Evolutionary conservation across 371 early-diverging fungal species (phyloP).

Genomic region (Lichtheimia ramosa): DNA sequence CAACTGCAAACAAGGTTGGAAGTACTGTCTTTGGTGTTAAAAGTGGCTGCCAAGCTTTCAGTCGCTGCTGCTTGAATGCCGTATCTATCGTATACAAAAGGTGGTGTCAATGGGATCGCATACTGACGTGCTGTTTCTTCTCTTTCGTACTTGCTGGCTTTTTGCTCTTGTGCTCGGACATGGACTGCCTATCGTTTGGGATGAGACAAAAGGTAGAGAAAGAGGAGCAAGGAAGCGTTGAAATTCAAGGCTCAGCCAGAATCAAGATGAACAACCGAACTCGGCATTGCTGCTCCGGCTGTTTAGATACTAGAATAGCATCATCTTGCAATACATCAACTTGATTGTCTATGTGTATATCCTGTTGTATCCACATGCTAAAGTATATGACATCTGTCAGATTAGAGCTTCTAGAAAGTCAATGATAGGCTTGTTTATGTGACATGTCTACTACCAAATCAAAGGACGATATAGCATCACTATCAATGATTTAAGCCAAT

Average conservation of each 20-base stretch:
- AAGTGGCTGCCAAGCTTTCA: conserved; percentile 92
- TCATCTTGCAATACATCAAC: too few species aligned
- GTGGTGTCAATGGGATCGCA: not conserved
- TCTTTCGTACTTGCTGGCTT: conserved; percentile 43
- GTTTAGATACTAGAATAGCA: too few species aligned
- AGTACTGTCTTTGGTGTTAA: conserved; percentile 88
- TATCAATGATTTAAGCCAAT: too few species aligned
- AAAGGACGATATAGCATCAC: too few species aligned
- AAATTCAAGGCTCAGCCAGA: not conserved
- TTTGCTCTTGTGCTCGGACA: conserved; percentile 46
- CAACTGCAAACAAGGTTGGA: conserved; percentile 84
- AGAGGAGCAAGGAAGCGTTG: not conserved
- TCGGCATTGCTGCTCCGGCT: too few species aligned
- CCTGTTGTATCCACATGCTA: too few species aligned
- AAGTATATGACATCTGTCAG: too few species aligned
- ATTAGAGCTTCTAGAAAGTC: too few species aligned
- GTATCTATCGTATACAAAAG: conserved; percentile 54
- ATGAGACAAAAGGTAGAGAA: not conserved
- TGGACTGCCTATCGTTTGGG: conserved; percentile 1
- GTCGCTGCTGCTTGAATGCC: conserved; percentile 91
- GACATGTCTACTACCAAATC: too few species aligned
- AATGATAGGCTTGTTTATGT: too few species aligned
- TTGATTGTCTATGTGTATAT: too few species aligned
- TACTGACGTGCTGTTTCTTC: not conserved
- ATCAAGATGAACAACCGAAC: not conserved